Conservation (phyloP, 2,329 filamentous ascomycete genomes). For the Colletotrichum sp. region DNA sequence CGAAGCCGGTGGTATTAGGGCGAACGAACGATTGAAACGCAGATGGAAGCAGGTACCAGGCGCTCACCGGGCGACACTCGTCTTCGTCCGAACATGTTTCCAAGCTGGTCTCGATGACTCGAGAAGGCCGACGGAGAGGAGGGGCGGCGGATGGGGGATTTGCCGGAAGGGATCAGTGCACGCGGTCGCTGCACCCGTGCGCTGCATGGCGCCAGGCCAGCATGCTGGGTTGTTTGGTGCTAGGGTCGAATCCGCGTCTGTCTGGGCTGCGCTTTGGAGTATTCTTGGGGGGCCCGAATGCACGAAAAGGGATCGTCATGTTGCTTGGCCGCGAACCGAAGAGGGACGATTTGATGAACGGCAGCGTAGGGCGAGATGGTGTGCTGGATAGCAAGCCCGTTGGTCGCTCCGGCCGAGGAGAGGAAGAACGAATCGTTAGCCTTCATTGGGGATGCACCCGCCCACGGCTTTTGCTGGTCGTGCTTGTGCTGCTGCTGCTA, state of each 20-base stretch:
- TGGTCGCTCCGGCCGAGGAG: background rate
- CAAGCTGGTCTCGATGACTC: background rate
- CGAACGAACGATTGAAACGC: background rate
- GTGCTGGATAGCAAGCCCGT: background rate
- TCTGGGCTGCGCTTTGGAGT: background rate
- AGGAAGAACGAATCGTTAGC: background rate
- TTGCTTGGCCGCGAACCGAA: background rate
- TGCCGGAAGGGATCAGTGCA: constrained; percentile 5
- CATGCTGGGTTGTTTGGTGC: background rate
- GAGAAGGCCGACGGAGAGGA: background rate
- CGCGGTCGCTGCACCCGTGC: background rate
- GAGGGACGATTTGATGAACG: background rate
- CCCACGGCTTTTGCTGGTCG: background rate
- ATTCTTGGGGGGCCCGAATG: background rate
- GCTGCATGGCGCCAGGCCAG: constrained; percentile 1
- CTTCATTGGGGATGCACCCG: background rate
- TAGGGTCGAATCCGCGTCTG: background rate
- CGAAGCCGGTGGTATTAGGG: background rate
- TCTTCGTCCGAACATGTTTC: background rate
- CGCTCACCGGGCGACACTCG: background rate
- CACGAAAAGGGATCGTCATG: background rate
- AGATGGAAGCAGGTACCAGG: background rate
- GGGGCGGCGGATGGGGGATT: background rate
- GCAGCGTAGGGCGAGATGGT: background rate
- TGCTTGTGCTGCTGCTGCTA: background rate